Percentiles rank a stretch among this genome's conserved stretches.
These are phyloP conservation scores for Austroboletus festivus DNA, from an alignment of 768 basidiomycete genomes.

Conservation along the genomic window DNA sequence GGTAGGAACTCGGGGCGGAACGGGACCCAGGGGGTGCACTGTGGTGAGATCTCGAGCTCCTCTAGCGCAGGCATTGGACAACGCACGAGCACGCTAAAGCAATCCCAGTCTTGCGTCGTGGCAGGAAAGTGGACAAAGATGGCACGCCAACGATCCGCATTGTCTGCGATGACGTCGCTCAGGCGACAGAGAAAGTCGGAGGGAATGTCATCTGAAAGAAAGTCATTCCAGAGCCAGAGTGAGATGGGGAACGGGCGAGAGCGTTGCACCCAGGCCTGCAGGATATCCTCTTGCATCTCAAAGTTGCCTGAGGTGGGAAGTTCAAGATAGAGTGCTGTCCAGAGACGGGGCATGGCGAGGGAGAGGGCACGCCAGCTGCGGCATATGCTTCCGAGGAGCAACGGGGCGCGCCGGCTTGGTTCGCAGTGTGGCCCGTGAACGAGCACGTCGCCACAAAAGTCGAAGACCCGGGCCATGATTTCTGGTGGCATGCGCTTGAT, in stretches of 20 bases:
- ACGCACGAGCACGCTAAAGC: constrained; percentile 22
- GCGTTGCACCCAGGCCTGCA: constrained; percentile 27
- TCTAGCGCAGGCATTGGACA: constrained; percentile 26
- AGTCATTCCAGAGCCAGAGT: constrained; percentile 32
- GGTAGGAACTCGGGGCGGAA: constrained; percentile 28
- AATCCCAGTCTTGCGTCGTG: constrained; percentile 27
- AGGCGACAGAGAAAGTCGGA: constrained; percentile 23
- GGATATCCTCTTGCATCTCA: constrained; percentile 23
- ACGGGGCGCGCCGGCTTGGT: constrained; percentile 28
- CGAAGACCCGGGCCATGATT: constrained; percentile 32
- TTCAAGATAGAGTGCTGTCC: constrained; percentile 32
- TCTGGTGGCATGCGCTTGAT: constrained; percentile 33
- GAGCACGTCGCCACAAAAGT: constrained; percentile 29
- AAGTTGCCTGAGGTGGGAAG: constrained; percentile 24
- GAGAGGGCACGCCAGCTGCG: constrained; percentile 29
- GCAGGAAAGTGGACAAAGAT: constrained; percentile 32
- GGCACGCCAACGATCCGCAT: constrained; percentile 30
- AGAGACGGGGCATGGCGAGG: constrained; percentile 27
- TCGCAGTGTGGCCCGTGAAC: constrained; percentile 29
- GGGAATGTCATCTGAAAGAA: constrained; percentile 32
- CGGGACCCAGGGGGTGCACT: constrained; percentile 31
- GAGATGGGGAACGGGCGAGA: constrained; percentile 25
- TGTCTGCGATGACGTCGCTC: constrained; percentile 15
- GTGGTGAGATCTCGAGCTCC: constrained; percentile 32
- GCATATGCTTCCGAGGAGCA: constrained; percentile 29